Evolutionary conservation across 2,329 filamentous ascomycete genomes (phyloP).

Genomic region (Talaromyces pinophilus): DNA sequence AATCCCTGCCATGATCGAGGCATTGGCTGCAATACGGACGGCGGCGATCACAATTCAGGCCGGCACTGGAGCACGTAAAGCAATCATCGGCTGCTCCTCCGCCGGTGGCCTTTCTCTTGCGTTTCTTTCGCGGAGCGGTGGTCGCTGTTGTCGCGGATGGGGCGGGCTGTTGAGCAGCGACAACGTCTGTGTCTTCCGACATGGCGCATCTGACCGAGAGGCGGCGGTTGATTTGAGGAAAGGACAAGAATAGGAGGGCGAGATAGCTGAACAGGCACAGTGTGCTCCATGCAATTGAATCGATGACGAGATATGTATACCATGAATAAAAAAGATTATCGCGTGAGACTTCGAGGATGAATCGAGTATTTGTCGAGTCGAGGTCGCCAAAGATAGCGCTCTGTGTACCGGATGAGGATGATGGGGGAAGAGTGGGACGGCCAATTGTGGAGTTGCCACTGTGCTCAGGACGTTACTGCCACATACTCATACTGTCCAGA

Average conservation of each 20-base stretch:
- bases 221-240: not conserved
- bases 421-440: conserved; percentile 13
- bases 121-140: conserved; percentile 63
- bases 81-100: conserved; percentile 92
- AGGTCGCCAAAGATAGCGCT: not conserved
- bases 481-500: not conserved
- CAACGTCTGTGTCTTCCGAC: conserved; percentile 23
- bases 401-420: not conserved
- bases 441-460: conserved; percentile 10
- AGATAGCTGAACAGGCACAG: not conserved
- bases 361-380: not conserved
- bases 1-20: conserved; percentile 86
- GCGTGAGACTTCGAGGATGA: not conserved
- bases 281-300: conserved; percentile 9
- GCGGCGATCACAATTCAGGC: conserved; percentile 83
- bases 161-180: conserved; percentile 23
- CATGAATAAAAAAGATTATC: not conserved
- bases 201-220: conserved; percentile 21
- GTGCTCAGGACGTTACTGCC: not conserved
- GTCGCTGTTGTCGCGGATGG: conserved; percentile 32
- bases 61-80: conserved; percentile 85
- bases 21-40: conserved; percentile 95
- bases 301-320: not conserved
- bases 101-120: conserved; percentile 77
- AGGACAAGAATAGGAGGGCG: not conserved